A percentile compares a stretch with the other conserved stretches of the same genome.
phyloP scores from a whole-genome alignment of 768 basidiomycete genomes.

The Scleroderma citrinum region DNA sequence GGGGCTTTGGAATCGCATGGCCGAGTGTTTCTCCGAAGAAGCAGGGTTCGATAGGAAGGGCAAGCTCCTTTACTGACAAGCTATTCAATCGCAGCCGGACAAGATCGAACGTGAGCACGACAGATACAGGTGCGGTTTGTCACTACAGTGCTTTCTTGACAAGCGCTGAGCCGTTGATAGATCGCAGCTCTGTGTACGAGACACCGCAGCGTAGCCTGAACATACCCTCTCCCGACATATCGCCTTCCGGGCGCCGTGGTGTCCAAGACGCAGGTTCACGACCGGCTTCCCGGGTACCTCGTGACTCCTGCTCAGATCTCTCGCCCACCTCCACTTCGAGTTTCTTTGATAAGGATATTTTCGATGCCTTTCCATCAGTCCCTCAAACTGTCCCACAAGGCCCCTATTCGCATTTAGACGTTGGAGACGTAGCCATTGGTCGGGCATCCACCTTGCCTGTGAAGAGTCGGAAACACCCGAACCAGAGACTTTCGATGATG shows the following conservation, averaged over 20 bases:
- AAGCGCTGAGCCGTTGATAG: slow-evolving; percentile 6
- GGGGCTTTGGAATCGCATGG: slow-evolving; percentile 36
- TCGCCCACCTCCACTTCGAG: slow-evolving; percentile 24
- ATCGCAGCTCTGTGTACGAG: slow-evolving; percentile 24
- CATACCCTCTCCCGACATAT: slow-evolving; percentile 16
- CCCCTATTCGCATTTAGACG: slow-evolving; percentile 11
- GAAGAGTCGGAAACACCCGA: slow-evolving; percentile 21
- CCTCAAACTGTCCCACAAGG: slow-evolving; percentile 43
- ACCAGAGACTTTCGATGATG: slow-evolving; percentile 19
- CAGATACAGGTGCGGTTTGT: slow-evolving; percentile 36
- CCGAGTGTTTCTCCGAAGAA: slow-evolving; percentile 50
- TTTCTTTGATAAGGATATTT: slow-evolving; percentile 51
- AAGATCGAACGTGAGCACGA: slow-evolving; percentile 45
- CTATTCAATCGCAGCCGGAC: slow-evolving; percentile 51
- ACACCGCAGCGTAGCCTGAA: slow-evolving; percentile 20
- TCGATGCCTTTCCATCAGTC: slow-evolving; percentile 70
- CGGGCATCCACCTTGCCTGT: slow-evolving; percentile 22
- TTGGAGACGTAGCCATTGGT: slow-evolving; percentile 7
- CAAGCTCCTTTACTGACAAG: slow-evolving; percentile 56
- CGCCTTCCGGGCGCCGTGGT: slow-evolving; percentile 9
- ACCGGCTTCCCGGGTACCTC: slow-evolving; percentile 42
- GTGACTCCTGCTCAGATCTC: slow-evolving; percentile 36
- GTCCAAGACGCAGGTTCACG: slow-evolving; percentile 18
- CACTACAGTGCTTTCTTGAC: background rate
- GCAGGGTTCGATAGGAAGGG: slow-evolving; percentile 38